Conservation (phyloP, 2,329 filamentous ascomycete species). For the Pyricularia pennisetigena region DNA sequence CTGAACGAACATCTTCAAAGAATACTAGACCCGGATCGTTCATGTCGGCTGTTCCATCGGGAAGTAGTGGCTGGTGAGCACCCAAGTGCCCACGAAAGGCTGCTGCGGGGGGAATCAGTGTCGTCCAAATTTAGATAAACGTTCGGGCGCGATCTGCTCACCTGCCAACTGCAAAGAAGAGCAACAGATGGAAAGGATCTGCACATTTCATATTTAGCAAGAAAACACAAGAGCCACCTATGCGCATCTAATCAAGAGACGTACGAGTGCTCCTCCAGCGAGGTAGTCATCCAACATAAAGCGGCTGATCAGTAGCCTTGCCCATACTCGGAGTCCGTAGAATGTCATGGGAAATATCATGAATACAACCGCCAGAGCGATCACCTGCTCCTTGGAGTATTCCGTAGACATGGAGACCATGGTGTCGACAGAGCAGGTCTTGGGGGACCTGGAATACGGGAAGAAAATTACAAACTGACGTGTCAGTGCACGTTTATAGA, state of each 20-base stretch:
- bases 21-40: neutral
- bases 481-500: neutral
- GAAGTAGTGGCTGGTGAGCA: neutral
- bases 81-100: neutral
- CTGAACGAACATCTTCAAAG: neutral
- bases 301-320: neutral
- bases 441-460: neutral
- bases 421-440: neutral
- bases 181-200: neutral
- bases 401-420: neutral
- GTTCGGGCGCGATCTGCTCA: neutral
- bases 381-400: neutral
- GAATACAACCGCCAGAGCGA: neutral
- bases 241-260: neutral
- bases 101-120: neutral
- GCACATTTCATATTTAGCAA: neutral
- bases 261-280: neutral
- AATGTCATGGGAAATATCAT: neutral
- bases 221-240: neutral
- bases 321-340: conserved; percentile 1
- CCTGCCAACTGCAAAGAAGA: neutral
- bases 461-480: neutral
- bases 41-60: neutral
- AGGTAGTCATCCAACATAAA: neutral
- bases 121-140: neutral